Evolutionary conservation across 1,284 basidiomycete genomes (phyloP).

Genomic region (Fomitiporia mediterranea): DNA sequence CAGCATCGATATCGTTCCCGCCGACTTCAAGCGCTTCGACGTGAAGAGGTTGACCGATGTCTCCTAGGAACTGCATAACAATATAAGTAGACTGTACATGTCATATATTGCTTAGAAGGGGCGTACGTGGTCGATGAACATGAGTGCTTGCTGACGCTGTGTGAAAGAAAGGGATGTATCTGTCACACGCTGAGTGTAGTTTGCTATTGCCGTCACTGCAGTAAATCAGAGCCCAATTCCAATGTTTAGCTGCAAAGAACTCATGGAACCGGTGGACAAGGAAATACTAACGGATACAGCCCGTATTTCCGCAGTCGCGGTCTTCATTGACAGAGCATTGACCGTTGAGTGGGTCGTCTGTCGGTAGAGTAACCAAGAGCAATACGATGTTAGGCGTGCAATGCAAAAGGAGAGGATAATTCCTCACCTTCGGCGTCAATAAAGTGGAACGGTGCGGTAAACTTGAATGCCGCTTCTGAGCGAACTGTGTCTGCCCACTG

Average conservation of each 20-base stretch:
- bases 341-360: conserved; percentile 41
- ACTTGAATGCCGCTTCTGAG: conserved; percentile 35
- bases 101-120: not conserved
- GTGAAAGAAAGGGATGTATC: conserved; percentile 36
- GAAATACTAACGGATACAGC: conserved; percentile 39
- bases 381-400: too few relatives aligned
- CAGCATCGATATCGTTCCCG: conserved; percentile 39
- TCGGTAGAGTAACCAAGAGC: not conserved
- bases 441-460: conserved; percentile 42
- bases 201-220: conserved; percentile 48
- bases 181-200: conserved; percentile 48
- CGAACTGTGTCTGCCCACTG: conserved; percentile 46
- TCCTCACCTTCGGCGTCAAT: conserved; percentile 44
- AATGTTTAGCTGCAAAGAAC: not conserved
- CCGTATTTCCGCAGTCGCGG: conserved; percentile 39
- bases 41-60: conserved; percentile 49
- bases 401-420: not conserved
- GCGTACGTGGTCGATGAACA: conserved; percentile 34
- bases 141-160: conserved; percentile 46
- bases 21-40: conserved; percentile 40
- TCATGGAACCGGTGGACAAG: too few relatives aligned
- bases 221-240: not conserved
- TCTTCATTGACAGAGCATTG: conserved; percentile 45
- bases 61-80: conserved; percentile 42
- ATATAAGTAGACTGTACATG: not conserved